Evolutionary conservation across 2,329 filamentous ascomycete species (phyloP), one percentile per base, ranked within the genome.

Genomic region (Sporothrix mexicana): DNA sequence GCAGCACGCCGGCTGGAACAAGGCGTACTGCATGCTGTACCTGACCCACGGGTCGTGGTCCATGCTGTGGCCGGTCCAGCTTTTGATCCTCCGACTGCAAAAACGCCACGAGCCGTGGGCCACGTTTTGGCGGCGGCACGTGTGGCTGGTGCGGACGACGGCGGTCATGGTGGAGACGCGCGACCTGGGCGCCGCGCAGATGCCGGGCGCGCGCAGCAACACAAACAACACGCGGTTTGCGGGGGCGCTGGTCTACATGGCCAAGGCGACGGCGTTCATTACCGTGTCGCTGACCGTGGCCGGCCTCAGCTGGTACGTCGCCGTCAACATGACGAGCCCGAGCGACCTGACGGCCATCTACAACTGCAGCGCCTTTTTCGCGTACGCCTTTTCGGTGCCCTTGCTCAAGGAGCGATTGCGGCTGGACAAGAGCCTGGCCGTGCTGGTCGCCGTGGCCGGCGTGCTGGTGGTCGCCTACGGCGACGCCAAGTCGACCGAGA

Each of bases 11-110:
- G 90, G 92, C 75, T 99, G 96, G 96, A 90, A 97, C 83, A 99
- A 99, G 85, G 93, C 96, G n/a, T 99, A 98, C 84, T 97, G 94
- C 85, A 99, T 99, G 96, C 89, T 99, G 86, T 98, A 97, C 83
- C 87, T 99, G 76, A 99, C 96, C 12, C 96, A 99, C 83, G 93
- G 95, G 72, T 97, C 94, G 1, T 99, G 96, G 96, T 82, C 91
- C 10, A 83, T 98, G 67, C 87, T 99, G 30, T 99, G 94, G 93
- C 95, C 95, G 0, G 83, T 88, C 12, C 94, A 97, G 82, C 88
- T 99, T 49, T 81, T 93, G 30, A 87, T 97, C 69, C 85, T 98
- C 74, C 91, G 95, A 72, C 75, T 96, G 15, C 92, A 94, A 80
- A 93, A 94, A 81, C 90, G 91, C 78, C 88, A 91, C 75, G 85